These are phyloP conservation scores for Phaffomyces antillensis DNA, from an alignment of 805 yeast species.

Conservation along the genomic window DNA sequence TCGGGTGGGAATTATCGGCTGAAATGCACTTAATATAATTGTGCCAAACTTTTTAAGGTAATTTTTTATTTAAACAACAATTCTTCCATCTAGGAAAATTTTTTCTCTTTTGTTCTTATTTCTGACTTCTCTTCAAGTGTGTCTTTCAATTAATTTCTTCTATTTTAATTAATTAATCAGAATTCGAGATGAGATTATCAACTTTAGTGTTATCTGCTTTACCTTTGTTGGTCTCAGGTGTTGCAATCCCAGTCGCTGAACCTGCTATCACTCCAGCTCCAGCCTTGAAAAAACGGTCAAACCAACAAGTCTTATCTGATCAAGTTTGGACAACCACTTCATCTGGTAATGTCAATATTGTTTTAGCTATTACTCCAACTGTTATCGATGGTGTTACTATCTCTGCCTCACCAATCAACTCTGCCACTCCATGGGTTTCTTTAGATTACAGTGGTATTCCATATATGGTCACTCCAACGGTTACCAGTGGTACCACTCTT, in stretches of 20 bases:
- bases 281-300: constrained; percentile 16
- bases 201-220: constrained; percentile 5
- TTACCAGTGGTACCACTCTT: constrained; percentile 26
- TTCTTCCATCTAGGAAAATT: constrained; percentile 1
- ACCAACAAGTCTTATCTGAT: constrained; percentile 19
- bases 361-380: constrained; percentile 44
- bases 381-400: constrained; percentile 41
- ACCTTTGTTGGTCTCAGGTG: constrained; percentile 15
- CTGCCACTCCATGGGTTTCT: constrained; percentile 37
- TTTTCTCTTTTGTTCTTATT: neutral
- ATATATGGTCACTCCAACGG: constrained; percentile 33
- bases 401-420: constrained; percentile 31
- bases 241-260: constrained; percentile 16
- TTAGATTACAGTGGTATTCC: constrained; percentile 40
- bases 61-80: constrained; percentile 1
- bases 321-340: constrained; percentile 32
- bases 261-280: constrained; percentile 16
- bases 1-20: constrained; percentile 7
- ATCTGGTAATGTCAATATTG: constrained; percentile 14
- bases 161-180: neutral
- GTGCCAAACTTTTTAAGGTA: constrained; percentile 2
- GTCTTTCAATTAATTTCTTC: neutral
- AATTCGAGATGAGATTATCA: constrained; percentile 5
- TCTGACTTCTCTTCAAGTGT: neutral
- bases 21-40: constrained; percentile 4